phyloP scores from a whole-genome alignment of 169 alveolate genomes.

The Cryptosporidium felis region DNA sequence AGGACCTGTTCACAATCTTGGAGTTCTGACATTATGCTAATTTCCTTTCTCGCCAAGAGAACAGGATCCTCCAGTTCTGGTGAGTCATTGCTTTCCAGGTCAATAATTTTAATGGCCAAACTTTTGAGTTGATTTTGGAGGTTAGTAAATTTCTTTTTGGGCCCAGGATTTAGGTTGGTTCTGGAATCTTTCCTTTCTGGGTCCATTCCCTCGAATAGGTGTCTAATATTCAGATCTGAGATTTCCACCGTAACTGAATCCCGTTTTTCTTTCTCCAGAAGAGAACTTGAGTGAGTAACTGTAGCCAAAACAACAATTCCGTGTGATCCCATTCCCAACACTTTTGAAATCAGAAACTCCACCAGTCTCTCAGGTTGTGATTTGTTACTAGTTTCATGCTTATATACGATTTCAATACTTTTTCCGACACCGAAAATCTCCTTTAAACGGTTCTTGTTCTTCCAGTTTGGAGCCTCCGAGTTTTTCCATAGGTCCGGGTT shows the following conservation, averaged over 20 bases:
- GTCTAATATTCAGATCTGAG: neutral
- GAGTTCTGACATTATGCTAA: slow-evolving; percentile 48
- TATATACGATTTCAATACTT: too few species aligned
- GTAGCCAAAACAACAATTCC: slow-evolving; percentile 46
- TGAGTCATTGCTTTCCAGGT: slow-evolving; percentile 9
- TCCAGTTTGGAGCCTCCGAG: too few species aligned
- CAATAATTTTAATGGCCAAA: slow-evolving; percentile 51
- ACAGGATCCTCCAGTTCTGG: slow-evolving; percentile 21
- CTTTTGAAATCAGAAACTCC: neutral
- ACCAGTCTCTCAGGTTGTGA: too few species aligned
- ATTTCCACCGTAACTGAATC: slow-evolving; percentile 29
- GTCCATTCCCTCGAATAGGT: neutral
- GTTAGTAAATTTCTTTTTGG: too few species aligned
- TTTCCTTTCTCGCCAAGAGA: slow-evolving; percentile 15
- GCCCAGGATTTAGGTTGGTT: too few species aligned
- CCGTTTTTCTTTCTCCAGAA: neutral
- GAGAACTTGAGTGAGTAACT: neutral
- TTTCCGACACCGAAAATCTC: too few species aligned
- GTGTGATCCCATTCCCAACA: slow-evolving; percentile 40
- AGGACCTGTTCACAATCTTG: slow-evolving; percentile 49
- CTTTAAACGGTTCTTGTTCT: too few species aligned
- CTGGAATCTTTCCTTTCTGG: too few species aligned
- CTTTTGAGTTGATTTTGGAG: too few species aligned
- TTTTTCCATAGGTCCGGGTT: too few species aligned
- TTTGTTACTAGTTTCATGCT: too few species aligned